Percentiles rank a stretch among this genome's conserved stretches.
Evolutionary conservation across 106 monocot genomes (phyloP).

Genomic region (Acorus calamus): DNA sequence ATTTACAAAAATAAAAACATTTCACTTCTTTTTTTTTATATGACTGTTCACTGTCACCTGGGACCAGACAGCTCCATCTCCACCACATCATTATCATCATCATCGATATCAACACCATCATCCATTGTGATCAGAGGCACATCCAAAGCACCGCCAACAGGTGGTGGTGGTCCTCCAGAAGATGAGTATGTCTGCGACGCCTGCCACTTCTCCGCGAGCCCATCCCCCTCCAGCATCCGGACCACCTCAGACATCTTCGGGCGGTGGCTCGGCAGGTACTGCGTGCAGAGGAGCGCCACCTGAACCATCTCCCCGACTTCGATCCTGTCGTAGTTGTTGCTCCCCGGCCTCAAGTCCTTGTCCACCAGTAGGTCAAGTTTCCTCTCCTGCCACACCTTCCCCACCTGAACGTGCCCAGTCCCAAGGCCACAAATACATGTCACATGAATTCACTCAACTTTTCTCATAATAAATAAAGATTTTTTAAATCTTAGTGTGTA

Average conservation of each 20-base stretch:
- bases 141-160: background rate
- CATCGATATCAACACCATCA: background rate
- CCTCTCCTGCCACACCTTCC: conserved; percentile 27
- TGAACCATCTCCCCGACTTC: conserved; percentile 38
- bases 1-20: too few species aligned
- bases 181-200: conserved; percentile 3
- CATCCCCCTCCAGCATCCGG: conserved; percentile 40
- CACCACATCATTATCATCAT: conserved; percentile 13
- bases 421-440: too few species aligned
- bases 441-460: too few species aligned
- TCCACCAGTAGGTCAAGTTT: conserved; percentile 24
- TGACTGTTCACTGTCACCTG: background rate
- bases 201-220: conserved; percentile 27
- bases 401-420: conserved; percentile 11
- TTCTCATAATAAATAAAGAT: too few species aligned
- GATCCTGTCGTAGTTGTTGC: conserved; percentile 15
- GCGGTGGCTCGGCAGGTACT: conserved; percentile 19
- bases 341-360: conserved; percentile 8
- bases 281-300: conserved; percentile 34
- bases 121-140: background rate
- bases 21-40: too few species aligned
- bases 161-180: background rate
- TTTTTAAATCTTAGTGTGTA: too few species aligned
- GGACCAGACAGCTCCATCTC: conserved; percentile 43
- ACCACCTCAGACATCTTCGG: conserved; percentile 44